phyloP scores from a whole-genome alignment of 176 grass and related monocot genomes.

The Thinopyrum elongatum region DNA sequence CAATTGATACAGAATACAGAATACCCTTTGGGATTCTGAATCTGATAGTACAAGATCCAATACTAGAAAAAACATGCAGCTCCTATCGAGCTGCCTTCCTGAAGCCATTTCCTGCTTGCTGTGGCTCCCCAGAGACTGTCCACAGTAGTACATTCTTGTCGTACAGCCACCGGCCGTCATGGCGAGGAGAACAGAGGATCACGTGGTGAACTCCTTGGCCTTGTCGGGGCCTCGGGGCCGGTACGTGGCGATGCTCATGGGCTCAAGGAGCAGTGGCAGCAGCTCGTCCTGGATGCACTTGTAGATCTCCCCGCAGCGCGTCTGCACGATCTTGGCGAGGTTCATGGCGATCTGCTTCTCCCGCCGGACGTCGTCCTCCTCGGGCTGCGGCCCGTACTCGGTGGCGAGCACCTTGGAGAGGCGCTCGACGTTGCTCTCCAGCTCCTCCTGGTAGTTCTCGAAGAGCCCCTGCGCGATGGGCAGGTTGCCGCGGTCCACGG shows the following conservation, averaged over 20 bases:
- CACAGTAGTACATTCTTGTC: background rate
- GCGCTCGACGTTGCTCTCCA: constrained; percentile 30
- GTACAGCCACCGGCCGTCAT: no score
- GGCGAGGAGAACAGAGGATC: background rate
- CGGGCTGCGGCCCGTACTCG: background rate
- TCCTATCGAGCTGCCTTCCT: background rate
- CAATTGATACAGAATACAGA: background rate
- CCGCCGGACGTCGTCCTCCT: background rate
- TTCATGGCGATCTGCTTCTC: constrained; percentile 6
- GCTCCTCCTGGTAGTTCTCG: constrained; percentile 47
- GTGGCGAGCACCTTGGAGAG: constrained; percentile 28
- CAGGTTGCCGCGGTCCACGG: background rate
- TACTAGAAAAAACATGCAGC: no score
- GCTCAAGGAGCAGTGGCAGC: constrained; percentile 23
- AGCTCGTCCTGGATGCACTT: constrained; percentile 48
- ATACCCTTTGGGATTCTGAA: background rate
- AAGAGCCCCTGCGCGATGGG: constrained; percentile 41
- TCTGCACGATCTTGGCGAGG: constrained; percentile 22
- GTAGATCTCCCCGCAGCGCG: constrained; percentile 26
- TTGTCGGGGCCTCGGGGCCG: constrained; percentile 15
- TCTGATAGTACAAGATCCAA: background rate
- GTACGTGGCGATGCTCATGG: constrained; percentile 21
- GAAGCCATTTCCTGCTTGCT: no score
- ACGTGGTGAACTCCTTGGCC: constrained; percentile 17
- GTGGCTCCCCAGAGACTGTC: background rate